Percentiles rank a stretch among this genome's conserved stretches.
Evolutionary conservation across 805 yeast genomes (phyloP).

Genomic region (Kregervanrija fluxuum): DNA sequence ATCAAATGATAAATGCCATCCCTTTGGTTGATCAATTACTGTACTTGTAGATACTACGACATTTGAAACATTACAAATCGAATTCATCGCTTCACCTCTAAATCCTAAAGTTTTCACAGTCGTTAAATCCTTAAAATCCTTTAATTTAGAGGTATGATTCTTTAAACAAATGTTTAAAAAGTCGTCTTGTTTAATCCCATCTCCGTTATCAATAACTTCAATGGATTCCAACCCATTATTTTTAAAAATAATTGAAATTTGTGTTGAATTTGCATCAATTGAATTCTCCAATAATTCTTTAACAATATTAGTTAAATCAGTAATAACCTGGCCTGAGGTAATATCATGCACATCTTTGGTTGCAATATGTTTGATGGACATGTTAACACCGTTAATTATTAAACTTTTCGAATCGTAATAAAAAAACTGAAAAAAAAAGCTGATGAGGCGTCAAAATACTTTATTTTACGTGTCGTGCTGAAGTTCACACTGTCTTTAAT

Average conservation of each 20-base stretch:
- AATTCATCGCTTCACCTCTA: conserved; percentile 76
- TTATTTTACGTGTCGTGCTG: too few species aligned
- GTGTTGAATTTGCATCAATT: conserved; percentile 68
- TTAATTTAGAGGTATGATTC: conserved; percentile 62
- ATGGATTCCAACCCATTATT: conserved; percentile 63
- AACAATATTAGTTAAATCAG: conserved; percentile 66
- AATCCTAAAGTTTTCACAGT: conserved; percentile 58
- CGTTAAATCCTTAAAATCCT: conserved; percentile 45
- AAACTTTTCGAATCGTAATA: not conserved
- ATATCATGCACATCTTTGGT: conserved; percentile 58
- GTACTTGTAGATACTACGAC: conserved; percentile 46
- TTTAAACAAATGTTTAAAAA: conserved; percentile 48
- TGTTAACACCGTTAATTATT: too few species aligned
- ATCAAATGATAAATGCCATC: conserved; percentile 48
- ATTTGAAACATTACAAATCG: conserved; percentile 51
- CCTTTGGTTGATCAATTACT: conserved; percentile 43
- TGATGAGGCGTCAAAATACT: not conserved
- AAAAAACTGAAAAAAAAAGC: not conserved
- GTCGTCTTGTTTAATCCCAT: conserved; percentile 50
- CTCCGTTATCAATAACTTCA: conserved; percentile 63
- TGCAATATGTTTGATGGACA: conserved; percentile 31
- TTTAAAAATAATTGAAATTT: conserved; percentile 58
- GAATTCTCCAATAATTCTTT: conserved; percentile 87
- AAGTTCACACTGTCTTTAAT: not conserved
- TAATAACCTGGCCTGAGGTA: conserved; percentile 91